Conservation (phyloP, 78 protist species). For the Isochrysis galbana region DNA sequence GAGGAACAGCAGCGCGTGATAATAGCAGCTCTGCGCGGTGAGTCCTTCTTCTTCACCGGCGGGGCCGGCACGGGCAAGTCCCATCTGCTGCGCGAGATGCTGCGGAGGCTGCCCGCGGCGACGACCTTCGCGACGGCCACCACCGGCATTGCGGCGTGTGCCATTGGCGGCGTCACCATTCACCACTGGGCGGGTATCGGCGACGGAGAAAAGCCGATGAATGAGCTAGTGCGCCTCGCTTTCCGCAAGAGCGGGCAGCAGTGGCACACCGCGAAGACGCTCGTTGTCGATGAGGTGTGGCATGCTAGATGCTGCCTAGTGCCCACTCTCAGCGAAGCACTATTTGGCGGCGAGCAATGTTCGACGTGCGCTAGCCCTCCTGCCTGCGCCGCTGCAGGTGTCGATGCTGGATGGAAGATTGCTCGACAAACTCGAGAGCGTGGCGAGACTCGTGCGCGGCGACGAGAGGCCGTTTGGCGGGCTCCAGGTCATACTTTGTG, state of each 20-base stretch:
- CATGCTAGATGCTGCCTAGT: too few species aligned
- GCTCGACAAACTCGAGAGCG: conserved; percentile 72
- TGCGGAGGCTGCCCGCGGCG: conserved; percentile 6
- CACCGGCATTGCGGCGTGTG: conserved; percentile 83
- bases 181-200: conserved; percentile 71
- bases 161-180: conserved; percentile 81
- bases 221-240: not conserved
- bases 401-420: conserved; percentile 73
- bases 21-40: not conserved
- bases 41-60: conserved; percentile 71
- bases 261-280: conserved; percentile 59
- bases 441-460: conserved; percentile 42
- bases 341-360: too few species aligned
- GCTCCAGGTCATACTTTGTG: conserved; percentile 71
- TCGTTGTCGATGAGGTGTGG: conserved; percentile 86
- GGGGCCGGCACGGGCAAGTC: conserved; percentile 2
- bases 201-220: not conserved
- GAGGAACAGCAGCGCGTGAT: not conserved
- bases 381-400: too few species aligned
- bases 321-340: too few species aligned
- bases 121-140: conserved; percentile 41
- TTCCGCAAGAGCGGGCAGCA: not conserved
- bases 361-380: too few species aligned
- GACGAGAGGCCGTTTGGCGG: conserved; percentile 80
- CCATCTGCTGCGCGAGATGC: not conserved